Percentiles rank a stretch among this genome's conserved stretches.
phyloP scores from a whole-genome alignment of 345 rosid species.

The Firmiana major region DNA sequence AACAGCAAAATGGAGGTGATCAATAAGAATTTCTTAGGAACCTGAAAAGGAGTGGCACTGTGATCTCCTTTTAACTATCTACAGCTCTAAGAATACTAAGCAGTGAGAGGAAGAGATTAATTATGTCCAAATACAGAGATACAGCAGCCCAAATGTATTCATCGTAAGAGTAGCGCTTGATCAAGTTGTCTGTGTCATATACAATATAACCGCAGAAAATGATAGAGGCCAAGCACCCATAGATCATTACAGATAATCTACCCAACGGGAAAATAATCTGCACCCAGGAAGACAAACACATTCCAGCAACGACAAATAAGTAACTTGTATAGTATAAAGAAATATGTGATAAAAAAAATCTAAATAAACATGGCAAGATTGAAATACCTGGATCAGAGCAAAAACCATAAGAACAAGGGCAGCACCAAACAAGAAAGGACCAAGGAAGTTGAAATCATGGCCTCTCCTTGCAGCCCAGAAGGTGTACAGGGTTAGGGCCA shows the following conservation, averaged over 20 bases:
- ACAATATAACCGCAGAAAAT: constrained; percentile 83
- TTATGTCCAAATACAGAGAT: constrained; percentile 47
- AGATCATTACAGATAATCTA: constrained; percentile 67
- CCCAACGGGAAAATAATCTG: constrained; percentile 82
- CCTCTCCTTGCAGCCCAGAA: constrained; percentile 96
- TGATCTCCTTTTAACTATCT: constrained; percentile 18
- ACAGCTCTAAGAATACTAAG: constrained; percentile 52
- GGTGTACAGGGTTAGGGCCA: constrained; percentile 78
- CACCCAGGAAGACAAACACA: constrained; percentile 18
- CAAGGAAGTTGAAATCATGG: constrained; percentile 82
- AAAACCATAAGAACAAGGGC: constrained; percentile 59
- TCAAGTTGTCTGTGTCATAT: constrained; percentile 81
- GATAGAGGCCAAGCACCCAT: constrained; percentile 71
- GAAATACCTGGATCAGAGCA: constrained; percentile 64
- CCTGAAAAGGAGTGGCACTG: not conserved
- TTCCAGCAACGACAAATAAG: not conserved
- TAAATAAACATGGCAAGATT: not conserved
- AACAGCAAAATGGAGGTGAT: not conserved
- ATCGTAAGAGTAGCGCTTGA: constrained; percentile 70
- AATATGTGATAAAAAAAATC: not conserved
- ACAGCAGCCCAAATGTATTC: constrained; percentile 71
- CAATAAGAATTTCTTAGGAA: not conserved
- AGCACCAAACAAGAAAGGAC: constrained; percentile 88
- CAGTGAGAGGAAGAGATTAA: constrained; percentile 57
- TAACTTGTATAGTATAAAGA: not conserved